These are phyloP conservation scores for Hypoxylon sp. DNA, from an alignment of 2,329 filamentous ascomycete species.

Conservation along the genomic window DNA sequence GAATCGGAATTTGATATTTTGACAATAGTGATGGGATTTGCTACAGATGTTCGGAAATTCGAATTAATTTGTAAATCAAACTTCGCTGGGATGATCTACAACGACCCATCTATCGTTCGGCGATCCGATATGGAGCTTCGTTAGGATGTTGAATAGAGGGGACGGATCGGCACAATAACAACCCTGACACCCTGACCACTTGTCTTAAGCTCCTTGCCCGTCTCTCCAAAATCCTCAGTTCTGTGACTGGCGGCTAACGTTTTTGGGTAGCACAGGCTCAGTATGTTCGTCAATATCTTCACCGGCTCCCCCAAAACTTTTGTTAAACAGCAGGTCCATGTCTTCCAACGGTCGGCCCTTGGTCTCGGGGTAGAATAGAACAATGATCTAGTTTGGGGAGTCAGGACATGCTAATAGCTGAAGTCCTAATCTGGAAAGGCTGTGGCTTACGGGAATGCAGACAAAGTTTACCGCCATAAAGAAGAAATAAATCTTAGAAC, in stretches of 20 bases:
- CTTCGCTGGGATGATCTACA: neutral
- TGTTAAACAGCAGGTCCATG: constrained; percentile 50
- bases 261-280: constrained; percentile 42
- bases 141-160: neutral
- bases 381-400: constrained; percentile 45
- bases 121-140: neutral
- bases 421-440: neutral
- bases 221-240: constrained; percentile 7
- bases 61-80: neutral
- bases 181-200: neutral
- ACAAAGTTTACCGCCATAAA: constrained; percentile 68
- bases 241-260: constrained; percentile 20
- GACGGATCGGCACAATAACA: neutral
- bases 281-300: constrained; percentile 40
- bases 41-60: neutral
- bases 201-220: neutral
- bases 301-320: constrained; percentile 3
- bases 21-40: too few species aligned
- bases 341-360: constrained; percentile 51
- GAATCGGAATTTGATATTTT: neutral
- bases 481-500: constrained; percentile 69
- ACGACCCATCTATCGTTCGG: neutral
- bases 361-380: constrained; percentile 52
- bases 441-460: constrained; percentile 60
- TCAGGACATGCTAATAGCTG: constrained; percentile 7